These are phyloP conservation scores for Gynochthodes officinalis DNA, from an alignment of 257 asterid species.

Conservation along the genomic window DNA sequence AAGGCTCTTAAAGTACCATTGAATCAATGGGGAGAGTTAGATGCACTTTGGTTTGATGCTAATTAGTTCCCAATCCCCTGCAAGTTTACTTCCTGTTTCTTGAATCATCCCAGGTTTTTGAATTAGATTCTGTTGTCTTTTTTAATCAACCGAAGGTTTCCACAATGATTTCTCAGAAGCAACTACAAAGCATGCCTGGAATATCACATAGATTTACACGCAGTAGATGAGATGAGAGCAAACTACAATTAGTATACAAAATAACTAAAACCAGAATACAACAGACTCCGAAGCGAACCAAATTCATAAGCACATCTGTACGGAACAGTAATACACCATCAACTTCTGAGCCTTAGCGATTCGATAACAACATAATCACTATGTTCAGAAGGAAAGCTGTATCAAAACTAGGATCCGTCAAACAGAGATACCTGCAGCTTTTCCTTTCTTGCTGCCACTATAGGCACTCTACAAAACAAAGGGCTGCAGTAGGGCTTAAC, in stretches of 20 bases:
- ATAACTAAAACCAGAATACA: no score
- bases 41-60: not conserved
- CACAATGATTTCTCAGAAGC: no score
- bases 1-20: slow-evolving; percentile 26
- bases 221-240: no score
- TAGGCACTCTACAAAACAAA: not conserved
- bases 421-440: not conserved
- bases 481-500: not conserved
- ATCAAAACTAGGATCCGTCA: not conserved
- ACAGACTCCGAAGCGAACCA: not conserved
- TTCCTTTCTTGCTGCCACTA: not conserved
- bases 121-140: no score
- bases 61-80: no score
- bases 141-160: no score
- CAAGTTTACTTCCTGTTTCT: no score
- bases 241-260: no score
- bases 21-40: not conserved
- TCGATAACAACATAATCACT: not conserved
- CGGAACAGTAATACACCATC: not conserved
- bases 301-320: not conserved
- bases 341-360: not conserved
- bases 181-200: no score
- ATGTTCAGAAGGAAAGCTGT: not conserved
- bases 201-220: no score
- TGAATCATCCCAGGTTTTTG: no score